These are phyloP conservation scores for Proliferodiscus dingleyae DNA, from an alignment of 2,329 filamentous ascomycete genomes.

Conservation along the genomic window DNA sequence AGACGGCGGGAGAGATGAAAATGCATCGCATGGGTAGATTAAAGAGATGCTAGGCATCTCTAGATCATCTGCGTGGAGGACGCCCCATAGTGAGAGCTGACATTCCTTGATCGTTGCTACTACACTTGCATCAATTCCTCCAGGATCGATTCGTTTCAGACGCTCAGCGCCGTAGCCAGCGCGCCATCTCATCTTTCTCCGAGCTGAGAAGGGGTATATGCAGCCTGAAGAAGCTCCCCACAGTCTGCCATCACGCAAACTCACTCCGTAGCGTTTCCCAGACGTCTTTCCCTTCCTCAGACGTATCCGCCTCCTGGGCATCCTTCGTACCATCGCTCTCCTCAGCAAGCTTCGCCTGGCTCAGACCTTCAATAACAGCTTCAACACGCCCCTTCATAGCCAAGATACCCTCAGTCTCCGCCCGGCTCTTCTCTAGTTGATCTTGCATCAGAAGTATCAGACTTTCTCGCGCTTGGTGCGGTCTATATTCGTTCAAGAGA, in stretches of 20 bases:
- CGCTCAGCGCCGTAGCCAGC: no score
- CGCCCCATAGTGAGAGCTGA: no score
- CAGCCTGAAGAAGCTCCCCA: no score
- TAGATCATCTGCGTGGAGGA: no score
- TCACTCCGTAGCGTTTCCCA: constrained; percentile 41
- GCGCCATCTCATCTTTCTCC: no score
- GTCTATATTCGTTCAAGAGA: constrained; percentile 88
- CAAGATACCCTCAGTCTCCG: constrained; percentile 66
- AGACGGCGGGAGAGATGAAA: no score
- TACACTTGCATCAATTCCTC: no score
- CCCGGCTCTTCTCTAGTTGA: constrained; percentile 65
- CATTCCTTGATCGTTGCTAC: no score
- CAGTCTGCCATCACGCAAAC: constrained; percentile 35
- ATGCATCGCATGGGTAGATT: no score
- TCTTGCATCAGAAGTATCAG: constrained; percentile 85
- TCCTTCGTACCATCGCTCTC: not conserved
- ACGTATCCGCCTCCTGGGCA: constrained; percentile 12
- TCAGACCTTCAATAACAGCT: constrained; percentile 65
- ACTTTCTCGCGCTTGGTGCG: constrained; percentile 86
- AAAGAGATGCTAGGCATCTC: no score
- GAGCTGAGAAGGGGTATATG: no score
- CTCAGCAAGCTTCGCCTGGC: constrained; percentile 37
- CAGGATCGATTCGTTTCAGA: no score
- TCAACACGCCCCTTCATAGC: constrained; percentile 68
- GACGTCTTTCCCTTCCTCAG: constrained; percentile 30